Evolutionary conservation across 2,329 filamentous ascomycete species (phyloP).

Genomic region (Diaporthe vexans): DNA sequence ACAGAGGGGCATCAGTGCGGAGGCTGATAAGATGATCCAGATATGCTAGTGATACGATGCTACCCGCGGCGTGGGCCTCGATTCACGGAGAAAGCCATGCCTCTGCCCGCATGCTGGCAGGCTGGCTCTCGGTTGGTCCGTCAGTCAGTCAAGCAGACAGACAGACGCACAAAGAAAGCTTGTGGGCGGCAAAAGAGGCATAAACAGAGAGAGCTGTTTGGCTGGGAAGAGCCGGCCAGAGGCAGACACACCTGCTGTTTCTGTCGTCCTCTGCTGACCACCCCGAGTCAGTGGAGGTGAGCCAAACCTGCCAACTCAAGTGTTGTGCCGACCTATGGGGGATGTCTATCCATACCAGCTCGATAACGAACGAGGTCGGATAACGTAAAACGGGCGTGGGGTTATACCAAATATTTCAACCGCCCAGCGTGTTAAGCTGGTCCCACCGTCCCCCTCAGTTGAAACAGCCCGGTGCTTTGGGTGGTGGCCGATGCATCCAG

Average conservation of each 20-base stretch:
- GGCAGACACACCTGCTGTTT: constrained; percentile 23
- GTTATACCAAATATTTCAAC: not conserved
- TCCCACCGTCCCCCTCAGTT: constrained; percentile 1
- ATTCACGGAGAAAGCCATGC: constrained; percentile 29
- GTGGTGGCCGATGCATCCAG: constrained; percentile 1
- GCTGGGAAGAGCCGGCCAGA: constrained; percentile 10
- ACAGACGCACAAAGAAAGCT: not conserved
- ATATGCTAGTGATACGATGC: constrained; percentile 23
- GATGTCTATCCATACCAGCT: not conserved
- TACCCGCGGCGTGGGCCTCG: not conserved
- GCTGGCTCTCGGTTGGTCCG: not conserved
- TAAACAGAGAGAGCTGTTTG: not conserved
- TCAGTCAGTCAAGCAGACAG: too few species aligned
- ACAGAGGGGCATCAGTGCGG: not conserved
- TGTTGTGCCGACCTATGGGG: not conserved
- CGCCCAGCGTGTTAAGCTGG: not conserved
- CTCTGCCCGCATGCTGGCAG: not conserved
- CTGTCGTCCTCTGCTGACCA: constrained; percentile 21
- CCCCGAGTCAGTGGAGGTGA: constrained; percentile 14
- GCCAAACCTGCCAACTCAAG: too few species aligned
- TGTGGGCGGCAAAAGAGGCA: not conserved
- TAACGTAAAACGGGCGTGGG: constrained; percentile 29
- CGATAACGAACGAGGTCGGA: constrained; percentile 4
- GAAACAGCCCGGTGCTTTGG: constrained; percentile 29
- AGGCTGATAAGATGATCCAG: not conserved